Evolutionary conservation across 805 yeast species (phyloP).

Genomic region (Saturnispora besseyi): DNA sequence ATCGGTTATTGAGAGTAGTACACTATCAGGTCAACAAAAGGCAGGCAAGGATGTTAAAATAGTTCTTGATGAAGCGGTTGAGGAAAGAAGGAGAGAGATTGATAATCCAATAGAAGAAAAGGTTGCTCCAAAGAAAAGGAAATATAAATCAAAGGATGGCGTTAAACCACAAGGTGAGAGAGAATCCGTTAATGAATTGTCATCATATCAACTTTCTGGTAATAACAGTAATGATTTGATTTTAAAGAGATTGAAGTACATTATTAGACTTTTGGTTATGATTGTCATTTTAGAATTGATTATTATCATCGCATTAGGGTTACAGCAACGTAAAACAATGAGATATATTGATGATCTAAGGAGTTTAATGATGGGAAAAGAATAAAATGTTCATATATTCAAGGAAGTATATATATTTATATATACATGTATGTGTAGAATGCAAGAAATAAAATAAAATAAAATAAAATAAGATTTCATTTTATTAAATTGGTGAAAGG

Average conservation of each 20-base stretch:
- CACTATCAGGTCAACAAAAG: constrained; percentile 67
- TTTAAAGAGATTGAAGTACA: neutral
- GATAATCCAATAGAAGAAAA: neutral
- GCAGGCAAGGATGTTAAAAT: constrained; percentile 38
- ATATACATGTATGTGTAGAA: neutral
- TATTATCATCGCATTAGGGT: neutral
- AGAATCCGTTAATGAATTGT: no score
- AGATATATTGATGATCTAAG: neutral
- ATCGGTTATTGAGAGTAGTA: constrained; percentile 77
- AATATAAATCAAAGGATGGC: neutral
- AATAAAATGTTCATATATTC: neutral
- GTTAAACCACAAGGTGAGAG: neutral
- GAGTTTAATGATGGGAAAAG: neutral
- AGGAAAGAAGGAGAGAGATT: constrained; percentile 9
- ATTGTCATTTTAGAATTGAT: neutral
- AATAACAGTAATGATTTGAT: neutral
- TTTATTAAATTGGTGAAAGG: neutral
- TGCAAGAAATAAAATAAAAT: neutral
- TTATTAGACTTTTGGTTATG: neutral
- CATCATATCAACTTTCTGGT: neutral
- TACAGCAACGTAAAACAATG: neutral
- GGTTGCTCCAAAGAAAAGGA: neutral
- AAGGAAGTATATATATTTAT: neutral
- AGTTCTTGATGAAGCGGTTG: constrained; percentile 18
- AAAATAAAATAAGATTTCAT: neutral